These are phyloP conservation scores for Lentinula boryana DNA, from an alignment of 768 basidiomycete species.

Conservation along the genomic window DNA sequence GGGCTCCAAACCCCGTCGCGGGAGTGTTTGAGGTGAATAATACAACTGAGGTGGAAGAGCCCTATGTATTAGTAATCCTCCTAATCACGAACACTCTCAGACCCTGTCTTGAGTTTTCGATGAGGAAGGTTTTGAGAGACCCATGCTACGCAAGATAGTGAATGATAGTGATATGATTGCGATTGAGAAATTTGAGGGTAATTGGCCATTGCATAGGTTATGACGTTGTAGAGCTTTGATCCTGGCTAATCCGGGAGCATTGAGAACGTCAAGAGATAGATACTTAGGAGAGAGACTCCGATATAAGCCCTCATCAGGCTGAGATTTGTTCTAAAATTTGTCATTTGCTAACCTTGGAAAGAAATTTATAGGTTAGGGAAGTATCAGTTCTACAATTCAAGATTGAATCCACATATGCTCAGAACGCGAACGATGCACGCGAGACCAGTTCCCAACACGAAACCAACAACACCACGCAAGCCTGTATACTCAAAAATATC, in stretches of 20 bases:
- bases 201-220: neutral
- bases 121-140: too few species aligned
- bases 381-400: neutral
- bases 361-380: neutral
- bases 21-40: neutral
- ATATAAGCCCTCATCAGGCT: too few species aligned
- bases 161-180: neutral
- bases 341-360: neutral
- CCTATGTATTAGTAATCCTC: too few species aligned
- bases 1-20: neutral
- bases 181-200: neutral
- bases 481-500: constrained; percentile 2
- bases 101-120: too few species aligned
- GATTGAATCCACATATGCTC: neutral
- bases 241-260: neutral
- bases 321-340: too few species aligned
- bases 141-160: too few species aligned
- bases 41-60: too few species aligned
- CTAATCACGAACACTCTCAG: too few species aligned
- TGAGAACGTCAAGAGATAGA: too few species aligned
- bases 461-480: neutral
- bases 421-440: neutral
- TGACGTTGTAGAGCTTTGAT: neutral
- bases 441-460: neutral
- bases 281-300: too few species aligned